Evolutionary conservation across 2,329 filamentous ascomycete species (phyloP).

Genomic region (Metarhizium robertsii): DNA sequence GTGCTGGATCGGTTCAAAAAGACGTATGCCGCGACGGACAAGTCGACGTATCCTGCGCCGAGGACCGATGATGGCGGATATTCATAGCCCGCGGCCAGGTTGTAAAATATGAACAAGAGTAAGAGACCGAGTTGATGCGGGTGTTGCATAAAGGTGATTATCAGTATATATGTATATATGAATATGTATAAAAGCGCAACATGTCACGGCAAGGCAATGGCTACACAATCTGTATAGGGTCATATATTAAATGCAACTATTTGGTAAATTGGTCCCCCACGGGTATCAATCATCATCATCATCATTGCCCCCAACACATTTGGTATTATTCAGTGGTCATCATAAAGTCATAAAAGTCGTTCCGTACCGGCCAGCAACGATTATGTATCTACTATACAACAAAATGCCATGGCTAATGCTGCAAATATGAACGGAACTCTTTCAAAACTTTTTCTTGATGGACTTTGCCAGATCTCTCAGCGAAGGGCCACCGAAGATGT

Average conservation of each 20-base stretch:
- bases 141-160: too few relatives aligned
- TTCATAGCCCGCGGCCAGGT: neutral
- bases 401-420: constrained; percentile 6
- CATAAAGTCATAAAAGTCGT: constrained; percentile 10
- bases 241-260: neutral
- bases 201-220: neutral
- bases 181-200: too few relatives aligned
- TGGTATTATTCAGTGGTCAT: constrained; percentile 1
- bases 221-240: neutral
- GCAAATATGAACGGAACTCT: neutral
- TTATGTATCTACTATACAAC: constrained; percentile 5
- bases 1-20: constrained; percentile 21
- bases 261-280: neutral
- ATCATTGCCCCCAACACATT: neutral
- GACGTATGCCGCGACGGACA: constrained; percentile 24
- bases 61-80: constrained; percentile 10
- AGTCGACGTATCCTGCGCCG: constrained; percentile 17
- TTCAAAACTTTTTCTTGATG: constrained; percentile 23
- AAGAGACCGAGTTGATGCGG: neutral
- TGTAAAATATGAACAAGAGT: neutral
- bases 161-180: too few relatives aligned
- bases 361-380: constrained; percentile 19
- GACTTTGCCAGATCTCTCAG: constrained; percentile 33
- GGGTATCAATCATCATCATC: neutral
- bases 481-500: constrained; percentile 40